Percentiles rank a stretch among this genome's conserved stretches.
These are phyloP conservation scores for Tuber microsphaerosporum DNA, from an alignment of 495 filamentous ascomycete genomes.

Conservation along the genomic window DNA sequence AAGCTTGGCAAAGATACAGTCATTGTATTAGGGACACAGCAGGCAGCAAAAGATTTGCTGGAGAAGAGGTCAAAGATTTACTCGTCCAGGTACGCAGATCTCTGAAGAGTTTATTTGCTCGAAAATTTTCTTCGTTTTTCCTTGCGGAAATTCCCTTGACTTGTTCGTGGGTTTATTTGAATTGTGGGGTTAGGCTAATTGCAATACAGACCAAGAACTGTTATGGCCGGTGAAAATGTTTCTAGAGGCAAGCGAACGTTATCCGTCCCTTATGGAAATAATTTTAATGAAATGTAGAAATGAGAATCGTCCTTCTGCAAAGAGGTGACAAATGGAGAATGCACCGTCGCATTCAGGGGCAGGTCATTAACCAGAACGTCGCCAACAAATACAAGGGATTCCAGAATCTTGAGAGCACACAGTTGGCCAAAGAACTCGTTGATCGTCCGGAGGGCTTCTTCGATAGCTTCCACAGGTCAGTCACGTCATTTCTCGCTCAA, in stretches of 20 bases:
- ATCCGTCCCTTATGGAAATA: neutral
- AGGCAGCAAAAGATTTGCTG: neutral
- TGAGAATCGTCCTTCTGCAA: neutral
- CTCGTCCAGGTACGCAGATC: neutral
- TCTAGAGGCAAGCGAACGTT: neutral
- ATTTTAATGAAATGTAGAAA: neutral
- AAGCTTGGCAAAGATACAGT: neutral
- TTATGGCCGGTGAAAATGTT: neutral
- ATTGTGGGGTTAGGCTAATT: neutral
- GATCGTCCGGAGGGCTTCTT: neutral
- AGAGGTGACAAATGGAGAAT: neutral
- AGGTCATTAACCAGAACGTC: constrained; percentile 1
- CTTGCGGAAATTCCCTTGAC: neutral
- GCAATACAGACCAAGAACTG: neutral
- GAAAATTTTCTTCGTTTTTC: neutral
- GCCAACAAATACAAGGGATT: neutral
- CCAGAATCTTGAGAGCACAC: neutral
- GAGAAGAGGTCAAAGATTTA: constrained; percentile 4
- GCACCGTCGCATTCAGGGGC: constrained; percentile 1
- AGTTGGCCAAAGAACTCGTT: neutral
- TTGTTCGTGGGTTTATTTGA: neutral
- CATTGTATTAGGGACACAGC: neutral
- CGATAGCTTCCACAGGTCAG: neutral
- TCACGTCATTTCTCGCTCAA: neutral
- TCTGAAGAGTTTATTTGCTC: neutral